phyloP scores from a whole-genome alignment of 345 rosid species.

The Rhizophora mangle region DNA sequence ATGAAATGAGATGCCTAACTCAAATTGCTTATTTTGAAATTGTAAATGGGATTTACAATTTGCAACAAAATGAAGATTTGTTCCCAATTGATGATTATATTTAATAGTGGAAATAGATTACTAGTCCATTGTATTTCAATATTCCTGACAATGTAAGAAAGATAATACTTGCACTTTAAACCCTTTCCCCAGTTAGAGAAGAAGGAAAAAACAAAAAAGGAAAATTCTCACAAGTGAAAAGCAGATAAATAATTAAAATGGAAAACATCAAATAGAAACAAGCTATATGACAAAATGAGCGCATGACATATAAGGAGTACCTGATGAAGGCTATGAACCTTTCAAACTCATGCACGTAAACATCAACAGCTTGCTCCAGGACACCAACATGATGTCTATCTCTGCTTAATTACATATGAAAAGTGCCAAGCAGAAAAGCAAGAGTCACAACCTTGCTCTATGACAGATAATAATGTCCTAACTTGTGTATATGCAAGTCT shows the following conservation, averaged over 20 bases:
- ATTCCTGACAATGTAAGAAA: too few relatives aligned
- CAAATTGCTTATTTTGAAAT: not conserved
- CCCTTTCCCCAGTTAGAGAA: too few relatives aligned
- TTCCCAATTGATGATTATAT: too few relatives aligned
- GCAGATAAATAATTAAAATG: not conserved
- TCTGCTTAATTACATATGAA: conserved; percentile 35
- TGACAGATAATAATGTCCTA: conserved; percentile 2
- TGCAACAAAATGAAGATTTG: too few relatives aligned
- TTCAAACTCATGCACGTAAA: conserved; percentile 71
- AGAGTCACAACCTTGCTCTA: conserved; percentile 16
- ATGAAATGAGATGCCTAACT: not conserved
- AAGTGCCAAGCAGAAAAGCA: conserved; percentile 22
- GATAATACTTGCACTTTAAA: too few relatives aligned
- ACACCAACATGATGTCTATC: conserved; percentile 48
- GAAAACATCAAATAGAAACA: conserved; percentile 3
- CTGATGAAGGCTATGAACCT: conserved; percentile 75
- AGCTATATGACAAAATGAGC: not conserved
- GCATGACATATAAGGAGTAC: conserved; percentile 33
- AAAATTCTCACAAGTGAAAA: too few relatives aligned
- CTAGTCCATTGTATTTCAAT: too few relatives aligned
- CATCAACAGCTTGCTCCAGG: conserved; percentile 65
- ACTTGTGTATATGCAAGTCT: too few relatives aligned
- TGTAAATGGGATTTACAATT: too few relatives aligned
- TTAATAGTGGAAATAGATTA: too few relatives aligned
- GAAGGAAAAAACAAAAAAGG: too few relatives aligned